These are phyloP conservation scores for Ganoderma multipileum DNA, from an alignment of 1,284 basidiomycete genomes.

Conservation along the genomic window DNA sequence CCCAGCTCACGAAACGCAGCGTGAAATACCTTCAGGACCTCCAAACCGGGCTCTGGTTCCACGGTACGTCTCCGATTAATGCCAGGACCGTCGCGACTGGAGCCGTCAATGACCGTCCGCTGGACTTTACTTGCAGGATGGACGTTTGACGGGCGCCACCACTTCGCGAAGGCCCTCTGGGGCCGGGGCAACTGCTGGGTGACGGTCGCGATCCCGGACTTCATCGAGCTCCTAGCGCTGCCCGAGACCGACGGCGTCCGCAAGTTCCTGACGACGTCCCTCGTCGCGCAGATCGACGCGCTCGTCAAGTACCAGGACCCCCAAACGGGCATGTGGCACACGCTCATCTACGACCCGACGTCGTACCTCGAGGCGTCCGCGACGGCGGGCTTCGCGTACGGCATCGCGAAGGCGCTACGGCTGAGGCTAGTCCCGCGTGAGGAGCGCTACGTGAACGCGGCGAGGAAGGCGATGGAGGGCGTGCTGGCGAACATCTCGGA, in stretches of 20 bases:
- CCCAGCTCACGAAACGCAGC: slow-evolving; percentile 7
- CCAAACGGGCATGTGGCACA: slow-evolving; percentile 65
- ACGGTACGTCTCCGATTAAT: slow-evolving; percentile 46
- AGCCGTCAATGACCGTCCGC: background rate
- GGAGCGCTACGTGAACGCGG: slow-evolving; percentile 51
- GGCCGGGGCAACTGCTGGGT: slow-evolving; percentile 74
- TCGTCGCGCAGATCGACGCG: slow-evolving; percentile 61
- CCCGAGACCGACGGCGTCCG: slow-evolving; percentile 52
- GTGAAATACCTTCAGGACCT: slow-evolving; percentile 59
- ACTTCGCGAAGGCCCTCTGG: slow-evolving; percentile 65
- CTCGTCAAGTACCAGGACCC: slow-evolving; percentile 57
- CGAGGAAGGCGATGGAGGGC: slow-evolving; percentile 57
- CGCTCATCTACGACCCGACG: slow-evolving; percentile 61
- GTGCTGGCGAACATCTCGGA: slow-evolving; percentile 60
- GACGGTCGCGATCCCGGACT: slow-evolving; percentile 67
- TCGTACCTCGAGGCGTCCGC: slow-evolving; percentile 68
- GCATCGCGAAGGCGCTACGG: slow-evolving; percentile 62
- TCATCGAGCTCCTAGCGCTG: slow-evolving; percentile 59
- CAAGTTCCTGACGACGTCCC: slow-evolving; percentile 53
- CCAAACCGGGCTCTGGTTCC: slow-evolving; percentile 59
- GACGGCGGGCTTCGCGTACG: slow-evolving; percentile 68
- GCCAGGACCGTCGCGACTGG: slow-evolving; percentile 3
- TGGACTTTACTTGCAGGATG: slow-evolving; percentile 43
- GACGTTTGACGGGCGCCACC: slow-evolving; percentile 58
- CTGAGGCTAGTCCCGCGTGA: slow-evolving; percentile 53